Percentiles rank a stretch among this genome's conserved stretches.
Conservation (phyloP, 1,284 basidiomycete genomes). For the Ceraceosorus bombacis region DNA sequence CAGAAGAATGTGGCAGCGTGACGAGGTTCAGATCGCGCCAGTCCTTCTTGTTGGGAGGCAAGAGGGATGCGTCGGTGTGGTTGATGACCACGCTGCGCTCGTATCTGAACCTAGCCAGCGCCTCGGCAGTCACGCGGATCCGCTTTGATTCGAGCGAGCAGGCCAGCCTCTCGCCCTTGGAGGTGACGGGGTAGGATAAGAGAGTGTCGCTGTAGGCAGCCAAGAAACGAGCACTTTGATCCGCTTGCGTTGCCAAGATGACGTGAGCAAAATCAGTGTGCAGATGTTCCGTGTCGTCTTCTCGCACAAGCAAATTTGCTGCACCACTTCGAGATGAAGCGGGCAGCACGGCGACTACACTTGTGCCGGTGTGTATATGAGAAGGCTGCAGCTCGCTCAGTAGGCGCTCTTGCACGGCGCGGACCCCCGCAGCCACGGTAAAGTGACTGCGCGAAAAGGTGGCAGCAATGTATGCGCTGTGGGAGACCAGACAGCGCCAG, state of each 20-base stretch:
- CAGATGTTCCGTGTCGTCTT: neutral
- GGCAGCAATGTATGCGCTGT: constrained; percentile 29
- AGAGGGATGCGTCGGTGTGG: constrained; percentile 25
- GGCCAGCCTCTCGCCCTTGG: neutral
- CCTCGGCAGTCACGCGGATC: neutral
- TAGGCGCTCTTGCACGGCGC: constrained; percentile 28
- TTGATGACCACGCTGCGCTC: constrained; percentile 27
- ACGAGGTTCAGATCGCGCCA: constrained; percentile 39
- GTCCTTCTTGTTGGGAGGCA: constrained; percentile 17
- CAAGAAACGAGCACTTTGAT: constrained; percentile 29
- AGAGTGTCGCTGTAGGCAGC: constrained; percentile 12
- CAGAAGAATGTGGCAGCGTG: constrained; percentile 2
- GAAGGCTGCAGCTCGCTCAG: constrained; percentile 7
- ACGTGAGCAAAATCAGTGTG: constrained; percentile 36
- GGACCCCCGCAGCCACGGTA: constrained; percentile 39
- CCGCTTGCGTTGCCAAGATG: constrained; percentile 44
- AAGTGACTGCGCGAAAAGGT: constrained; percentile 40
- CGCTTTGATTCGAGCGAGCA: neutral
- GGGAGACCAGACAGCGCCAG: too few relatives aligned
- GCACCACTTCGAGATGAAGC: neutral
- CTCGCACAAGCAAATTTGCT: constrained; percentile 12
- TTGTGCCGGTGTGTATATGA: neutral
- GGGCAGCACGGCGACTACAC: neutral
- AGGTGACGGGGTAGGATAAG: too few relatives aligned
- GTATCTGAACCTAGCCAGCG: constrained; percentile 15